phyloP scores from a whole-genome alignment of 2,329 filamentous ascomycete species.

The Elsinoe necatrix region DNA sequence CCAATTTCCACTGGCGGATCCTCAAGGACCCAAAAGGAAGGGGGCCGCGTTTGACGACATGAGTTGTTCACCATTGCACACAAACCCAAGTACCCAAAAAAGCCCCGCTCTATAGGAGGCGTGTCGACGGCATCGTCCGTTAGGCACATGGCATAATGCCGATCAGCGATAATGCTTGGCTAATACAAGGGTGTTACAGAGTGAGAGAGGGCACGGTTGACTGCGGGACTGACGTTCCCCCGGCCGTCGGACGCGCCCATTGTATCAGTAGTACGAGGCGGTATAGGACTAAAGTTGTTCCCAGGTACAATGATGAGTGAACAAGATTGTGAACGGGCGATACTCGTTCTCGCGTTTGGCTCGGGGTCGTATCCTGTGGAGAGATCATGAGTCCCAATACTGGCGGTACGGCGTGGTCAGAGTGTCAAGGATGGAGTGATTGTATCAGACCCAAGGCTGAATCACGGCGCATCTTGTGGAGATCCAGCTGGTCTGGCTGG shows the following conservation, averaged over 20 bases:
- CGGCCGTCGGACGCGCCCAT: not conserved
- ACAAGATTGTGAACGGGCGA: not conserved
- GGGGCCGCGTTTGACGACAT: constrained; percentile 4
- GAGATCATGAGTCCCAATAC: not conserved
- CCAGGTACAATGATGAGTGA: constrained; percentile 11
- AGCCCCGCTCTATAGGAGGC: not conserved
- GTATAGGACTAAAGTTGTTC: not conserved
- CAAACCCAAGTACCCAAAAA: not conserved
- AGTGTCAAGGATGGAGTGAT: constrained; percentile 1
- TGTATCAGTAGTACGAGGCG: constrained; percentile 1
- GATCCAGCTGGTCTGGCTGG: constrained; percentile 1
- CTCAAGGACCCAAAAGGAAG: not conserved
- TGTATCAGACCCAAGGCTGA: not conserved
- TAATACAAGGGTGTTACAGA: constrained; percentile 14
- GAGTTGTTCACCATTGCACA: not conserved
- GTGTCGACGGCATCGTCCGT: constrained; percentile 10
- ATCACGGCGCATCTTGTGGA: not conserved
- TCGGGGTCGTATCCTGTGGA: not conserved
- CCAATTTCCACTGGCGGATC: constrained; percentile 10
- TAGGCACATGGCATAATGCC: constrained; percentile 10
- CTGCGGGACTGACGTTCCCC: constrained; percentile 11
- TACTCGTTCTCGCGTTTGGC: not conserved
- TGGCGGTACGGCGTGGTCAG: not conserved
- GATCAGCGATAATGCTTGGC: constrained; percentile 8
- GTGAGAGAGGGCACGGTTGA: constrained; percentile 11